Evolutionary conservation across 805 yeast species (phyloP), one percentile per base, ranked within the genome.

Genomic region (Kodamaea sagamina): DNA sequence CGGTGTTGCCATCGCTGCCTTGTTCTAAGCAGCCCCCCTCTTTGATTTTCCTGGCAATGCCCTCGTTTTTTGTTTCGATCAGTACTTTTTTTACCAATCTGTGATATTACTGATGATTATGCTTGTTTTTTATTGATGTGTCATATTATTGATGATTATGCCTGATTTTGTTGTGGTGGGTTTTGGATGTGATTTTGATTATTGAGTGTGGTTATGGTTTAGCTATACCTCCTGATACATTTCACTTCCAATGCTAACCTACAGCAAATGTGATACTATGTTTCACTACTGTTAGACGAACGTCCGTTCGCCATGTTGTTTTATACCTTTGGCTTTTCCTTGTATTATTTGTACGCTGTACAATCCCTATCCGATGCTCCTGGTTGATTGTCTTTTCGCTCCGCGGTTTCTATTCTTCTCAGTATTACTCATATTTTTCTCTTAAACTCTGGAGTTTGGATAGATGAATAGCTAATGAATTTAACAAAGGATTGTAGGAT

Each of bases 1-100:
- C 27, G 75, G 71, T 43, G 52, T 63, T 24, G 54, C 61, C 11
- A 57, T 65, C 25, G 73, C 73, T 31, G 64, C 68, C 35, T 55
- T 68, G 47, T 53, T 68, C 36, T 69, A 53, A 51, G 47, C 16
- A 32, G 27, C 25, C 41, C 25, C n/a, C 32, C 22, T 19, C 10
- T 34, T 24, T 10, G 16, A 17, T n/a, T 38, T 18, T 21, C 24
- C 17, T 16, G 26, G 11, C 24, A 5, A 11, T 19, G 12, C 36
- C 13, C 16, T n/a, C 36, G 36, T 32, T 32, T 32, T 29, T 29
- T 29, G 34, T 29, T 32, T 32, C 26, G 36, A 18, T 17, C 7
- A 28, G 9, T 15, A 15, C 9, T n/a, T 15, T 4, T 29, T 13
- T 17, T 29, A 17, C 9, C 34, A 29, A 9, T 12, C 13, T 28